These are phyloP conservation scores for Karstenula rhodostoma DNA, from an alignment of 2,329 filamentous ascomycete species.

Conservation along the genomic window DNA sequence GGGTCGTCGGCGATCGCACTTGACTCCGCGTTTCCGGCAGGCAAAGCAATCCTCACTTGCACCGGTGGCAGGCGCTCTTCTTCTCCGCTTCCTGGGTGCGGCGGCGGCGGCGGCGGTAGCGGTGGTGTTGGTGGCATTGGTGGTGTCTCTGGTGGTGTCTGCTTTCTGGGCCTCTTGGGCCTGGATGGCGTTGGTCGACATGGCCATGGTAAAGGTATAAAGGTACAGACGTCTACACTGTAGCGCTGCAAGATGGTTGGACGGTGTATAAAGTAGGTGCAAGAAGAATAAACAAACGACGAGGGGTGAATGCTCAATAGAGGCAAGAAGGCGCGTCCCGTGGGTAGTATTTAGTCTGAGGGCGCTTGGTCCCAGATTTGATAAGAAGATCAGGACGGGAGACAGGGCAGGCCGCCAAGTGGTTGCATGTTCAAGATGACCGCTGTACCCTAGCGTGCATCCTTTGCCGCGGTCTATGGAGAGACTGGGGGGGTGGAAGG, in stretches of 20 bases:
- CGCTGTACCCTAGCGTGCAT: constrained; percentile 32
- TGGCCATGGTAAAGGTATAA: constrained; percentile 39
- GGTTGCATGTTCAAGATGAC: constrained; percentile 22
- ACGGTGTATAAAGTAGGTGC: constrained; percentile 11
- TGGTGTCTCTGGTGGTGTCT: constrained; percentile 34
- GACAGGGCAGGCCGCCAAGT: constrained; percentile 42
- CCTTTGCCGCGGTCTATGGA: constrained; percentile 30
- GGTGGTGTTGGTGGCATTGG: constrained; percentile 30
- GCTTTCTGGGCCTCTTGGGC: constrained; percentile 44
- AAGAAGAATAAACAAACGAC: constrained; percentile 17
- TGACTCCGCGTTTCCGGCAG: constrained; percentile 81
- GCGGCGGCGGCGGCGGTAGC: constrained; percentile 39
- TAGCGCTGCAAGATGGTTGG: constrained; percentile 43
- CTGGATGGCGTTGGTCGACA: constrained; percentile 44
- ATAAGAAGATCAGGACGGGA: constrained; percentile 52
- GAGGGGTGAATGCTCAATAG: constrained; percentile 14
- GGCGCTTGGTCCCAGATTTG: constrained; percentile 46
- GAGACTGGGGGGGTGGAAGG: constrained; percentile 17
- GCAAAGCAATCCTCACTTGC: constrained; percentile 95
- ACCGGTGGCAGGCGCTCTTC: constrained; percentile 86
- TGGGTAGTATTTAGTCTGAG: constrained; percentile 50
- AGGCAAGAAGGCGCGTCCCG: constrained; percentile 35
- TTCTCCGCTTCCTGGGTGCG: constrained; percentile 71
- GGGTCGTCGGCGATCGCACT: constrained; percentile 89
- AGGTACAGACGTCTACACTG: constrained; percentile 33